Evolutionary conservation across 148 eudicot genomes (phyloP).

Genomic region (Simmondsia chinensis): DNA sequence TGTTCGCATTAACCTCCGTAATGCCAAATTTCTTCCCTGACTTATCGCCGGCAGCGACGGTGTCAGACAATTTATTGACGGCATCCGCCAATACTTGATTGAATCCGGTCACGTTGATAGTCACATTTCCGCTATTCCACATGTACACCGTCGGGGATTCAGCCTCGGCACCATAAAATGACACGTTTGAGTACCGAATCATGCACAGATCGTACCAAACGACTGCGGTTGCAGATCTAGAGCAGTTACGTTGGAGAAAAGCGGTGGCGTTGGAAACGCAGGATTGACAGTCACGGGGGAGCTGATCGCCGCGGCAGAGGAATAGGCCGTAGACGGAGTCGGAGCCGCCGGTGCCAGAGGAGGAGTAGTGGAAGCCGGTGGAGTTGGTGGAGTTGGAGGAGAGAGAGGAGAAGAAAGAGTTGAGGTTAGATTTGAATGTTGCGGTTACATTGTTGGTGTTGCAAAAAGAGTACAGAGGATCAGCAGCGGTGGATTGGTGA

Average conservation of each 20-base stretch:
- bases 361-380: constrained; percentile 9
- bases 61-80: not conserved
- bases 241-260: constrained; percentile 7
- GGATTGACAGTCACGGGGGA: no score
- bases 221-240: constrained; percentile 8
- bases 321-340: constrained; percentile 25
- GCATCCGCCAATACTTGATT: not conserved
- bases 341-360: not conserved
- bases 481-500: no score
- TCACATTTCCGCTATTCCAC: not conserved
- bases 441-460: constrained; percentile 2
- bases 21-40: constrained; percentile 18
- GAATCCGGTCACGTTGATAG: constrained; percentile 9
- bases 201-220: constrained; percentile 33
- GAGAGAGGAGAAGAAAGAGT: constrained; percentile 5
- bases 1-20: not conserved
- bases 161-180: constrained; percentile 4
- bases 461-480: no score
- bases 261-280: no score
- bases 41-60: not conserved
- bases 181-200: constrained; percentile 17
- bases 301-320: constrained; percentile 33
- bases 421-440: not conserved
- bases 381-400: constrained; percentile 9
- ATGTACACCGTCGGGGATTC: accelerated